Base-by-base conservation (phyloP, 192 early-diverging fungal genomes). In the Coemansia reversa region DNA sequence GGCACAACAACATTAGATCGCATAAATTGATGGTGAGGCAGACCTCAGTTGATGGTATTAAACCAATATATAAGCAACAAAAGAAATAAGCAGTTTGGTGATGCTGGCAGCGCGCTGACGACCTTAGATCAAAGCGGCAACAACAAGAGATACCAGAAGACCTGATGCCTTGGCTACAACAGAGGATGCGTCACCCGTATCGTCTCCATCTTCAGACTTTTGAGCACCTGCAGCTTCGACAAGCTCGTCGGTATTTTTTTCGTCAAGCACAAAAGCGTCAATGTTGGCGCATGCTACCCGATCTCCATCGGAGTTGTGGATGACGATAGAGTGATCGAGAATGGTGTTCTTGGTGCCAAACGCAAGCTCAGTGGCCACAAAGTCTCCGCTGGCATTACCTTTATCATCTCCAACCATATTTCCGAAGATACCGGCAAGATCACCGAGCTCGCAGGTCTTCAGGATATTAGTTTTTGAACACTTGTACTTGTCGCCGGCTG, bases 281-380 rank as follows among this genome's bases (percentile, higher is more conserved):
- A 87, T 81, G 70, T 87, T 76, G 22, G 67, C 83, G 67, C 86
- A 87, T 12, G 81, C 86, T 62, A 85, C 49, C 12, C 86, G 86
- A 50, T 70, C 65, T 39, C 66, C 74, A 66, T 79, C 73, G 59
- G 70, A 28, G 50, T 67, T 74, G 67, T 87, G 86, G 47, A 87
- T 82, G 28, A 87, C 86, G 56, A 87, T 60, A 1, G 86, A 85
- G 63, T 81, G 84, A 29, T 80, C 86, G 33, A 83, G 42, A 58
- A 87, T 69, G 51, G 79, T 53, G 71, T 66, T 69, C 18, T 66
- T 59, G 28, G 76, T 79, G 29, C 72, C 54, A 60, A 85, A 84
- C 23, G 55, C 42, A 16, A 87, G 76, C 30, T 76, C 52, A 5
- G 69, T 57, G 42, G 82, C 72, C 2, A 47, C 23, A 27, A 51